Base-by-base conservation (phyloP, 2,329 filamentous ascomycete species). In the Hymenoscyphus linearis region DNA sequence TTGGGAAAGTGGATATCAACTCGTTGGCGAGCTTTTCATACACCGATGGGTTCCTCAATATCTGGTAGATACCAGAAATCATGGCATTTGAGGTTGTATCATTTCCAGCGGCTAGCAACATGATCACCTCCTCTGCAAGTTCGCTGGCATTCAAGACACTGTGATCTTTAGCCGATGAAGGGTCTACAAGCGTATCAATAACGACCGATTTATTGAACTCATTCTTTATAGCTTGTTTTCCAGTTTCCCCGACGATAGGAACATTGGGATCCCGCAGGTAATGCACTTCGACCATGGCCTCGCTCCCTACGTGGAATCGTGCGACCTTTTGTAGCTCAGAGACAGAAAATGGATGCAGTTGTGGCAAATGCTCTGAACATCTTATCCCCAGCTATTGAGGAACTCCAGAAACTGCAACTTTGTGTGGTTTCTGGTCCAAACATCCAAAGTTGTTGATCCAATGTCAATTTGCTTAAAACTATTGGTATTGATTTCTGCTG, bases 61-160 rank as follows among this genome's bases (percentile, higher is more conserved):
- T 31, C 26, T 54, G 27, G 27, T 54, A 54, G 9, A 54, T 54
- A 18, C 52, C 52, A n/a, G 34, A 34, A 16, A 54, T 54, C 52
- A 54, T 35, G 16, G 52, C 52, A 54, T 54, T 54, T 4, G 27
- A 34, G 27, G 52, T 54, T n/a, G 52, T 54, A 13, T 54, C 52
- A 34, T 54, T 54, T 27, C 52, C 52, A 13, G 52, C 52, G 4
- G 27, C n/a, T n/a, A 54, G 26, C 13, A 54, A 18, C 52, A 54
- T 54, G 34, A 54, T 54, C n/a, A 35, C 52, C 35, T 54, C 52
- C n/a, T 54, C 52, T n/a, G 52, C 52, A 54, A 54, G 52, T 34
- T 35, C 13, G n/a, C 34, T 35, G 16, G 27, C 14, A 54, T 54
- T 54, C 9, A 54, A 22, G n/a, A 54, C 9, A 35, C 52, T 54